Evolutionary conservation across 106 monocot species (phyloP).

Genomic region (Dendrobium catenatum): DNA sequence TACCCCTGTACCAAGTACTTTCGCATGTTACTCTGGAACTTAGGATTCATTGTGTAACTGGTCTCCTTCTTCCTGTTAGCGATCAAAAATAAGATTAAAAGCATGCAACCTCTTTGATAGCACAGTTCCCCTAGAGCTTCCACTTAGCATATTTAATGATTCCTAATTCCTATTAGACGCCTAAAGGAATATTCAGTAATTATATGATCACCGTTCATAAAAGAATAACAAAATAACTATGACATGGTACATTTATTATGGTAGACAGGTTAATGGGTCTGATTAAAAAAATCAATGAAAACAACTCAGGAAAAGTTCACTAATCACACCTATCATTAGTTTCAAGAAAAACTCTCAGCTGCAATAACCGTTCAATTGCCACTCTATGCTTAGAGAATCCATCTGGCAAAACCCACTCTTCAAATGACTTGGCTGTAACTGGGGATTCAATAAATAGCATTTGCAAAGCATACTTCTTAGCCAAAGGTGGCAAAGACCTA

Average conservation of each 20-base stretch:
- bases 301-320: not conserved
- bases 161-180: not conserved
- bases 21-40: constrained; percentile 73
- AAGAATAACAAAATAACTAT: not conserved
- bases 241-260: not conserved
- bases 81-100: constrained; percentile 9
- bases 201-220: not conserved
- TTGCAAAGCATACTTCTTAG: constrained; percentile 91
- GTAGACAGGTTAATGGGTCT: not conserved
- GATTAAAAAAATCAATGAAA: not conserved
- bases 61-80: constrained; percentile 64
- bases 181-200: not conserved
- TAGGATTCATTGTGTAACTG: constrained; percentile 77
- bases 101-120: not conserved
- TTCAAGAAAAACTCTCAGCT: constrained; percentile 83
- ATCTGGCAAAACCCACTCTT: constrained; percentile 87
- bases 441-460: constrained; percentile 70
- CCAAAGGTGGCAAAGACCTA: constrained; percentile 86
- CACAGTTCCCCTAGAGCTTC: not conserved
- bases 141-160: not conserved
- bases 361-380: constrained; percentile 72
- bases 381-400: constrained; percentile 88
- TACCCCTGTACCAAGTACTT: constrained; percentile 71
- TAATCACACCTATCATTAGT: constrained; percentile 55
- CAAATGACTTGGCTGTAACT: constrained; percentile 63